A percentile compares a stretch with the other conserved stretches of the same genome.
These are phyloP conservation scores for Cucurbitaria berberidis DNA, from an alignment of 2,329 filamentous ascomycete species.

Conservation along the genomic window DNA sequence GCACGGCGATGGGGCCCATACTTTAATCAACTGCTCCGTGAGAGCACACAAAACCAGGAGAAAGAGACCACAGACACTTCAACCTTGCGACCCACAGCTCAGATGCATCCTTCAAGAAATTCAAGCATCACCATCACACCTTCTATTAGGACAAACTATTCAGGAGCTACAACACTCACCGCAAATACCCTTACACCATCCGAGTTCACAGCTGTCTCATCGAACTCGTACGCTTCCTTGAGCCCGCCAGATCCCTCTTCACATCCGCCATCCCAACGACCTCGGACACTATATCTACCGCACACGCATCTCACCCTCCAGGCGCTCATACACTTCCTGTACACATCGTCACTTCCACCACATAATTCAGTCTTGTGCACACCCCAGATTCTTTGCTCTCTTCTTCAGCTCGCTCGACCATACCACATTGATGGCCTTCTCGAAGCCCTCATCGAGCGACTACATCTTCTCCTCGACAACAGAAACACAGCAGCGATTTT, in stretches of 20 bases:
- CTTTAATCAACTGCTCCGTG: slow-evolving; percentile 88
- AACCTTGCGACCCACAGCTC: slow-evolving; percentile 69
- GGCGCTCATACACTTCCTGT: slow-evolving; percentile 88
- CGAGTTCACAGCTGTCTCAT: slow-evolving; percentile 48
- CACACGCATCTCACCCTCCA: slow-evolving; percentile 90
- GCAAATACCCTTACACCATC: slow-evolving; percentile 44
- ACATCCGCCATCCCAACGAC: slow-evolving; percentile 68
- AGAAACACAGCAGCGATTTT: slow-evolving; percentile 96
- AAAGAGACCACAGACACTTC: slow-evolving; percentile 66
- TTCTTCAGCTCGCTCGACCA: slow-evolving; percentile 89
- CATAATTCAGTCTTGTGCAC: slow-evolving; percentile 81
- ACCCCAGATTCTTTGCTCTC: slow-evolving; percentile 92
- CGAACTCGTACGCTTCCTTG: slow-evolving; percentile 51
- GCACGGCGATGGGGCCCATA: slow-evolving; percentile 92
- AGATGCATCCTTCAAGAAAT: slow-evolving; percentile 68
- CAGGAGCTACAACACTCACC: slow-evolving; percentile 52
- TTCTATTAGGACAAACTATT: slow-evolving; percentile 60
- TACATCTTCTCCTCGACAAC: slow-evolving; percentile 88
- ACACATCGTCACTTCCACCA: slow-evolving; percentile 85
- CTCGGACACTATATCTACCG: slow-evolving; percentile 87
- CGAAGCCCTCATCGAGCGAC: slow-evolving; percentile 88
- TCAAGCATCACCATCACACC: slow-evolving; percentile 87
- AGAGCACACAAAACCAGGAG: slow-evolving; percentile 72
- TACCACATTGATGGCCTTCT: slow-evolving; percentile 92
- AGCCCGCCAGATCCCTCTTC: slow-evolving; percentile 61